phyloP scores from a whole-genome alignment of 2,329 filamentous ascomycete species.

The Colletotrichum salicis region DNA sequence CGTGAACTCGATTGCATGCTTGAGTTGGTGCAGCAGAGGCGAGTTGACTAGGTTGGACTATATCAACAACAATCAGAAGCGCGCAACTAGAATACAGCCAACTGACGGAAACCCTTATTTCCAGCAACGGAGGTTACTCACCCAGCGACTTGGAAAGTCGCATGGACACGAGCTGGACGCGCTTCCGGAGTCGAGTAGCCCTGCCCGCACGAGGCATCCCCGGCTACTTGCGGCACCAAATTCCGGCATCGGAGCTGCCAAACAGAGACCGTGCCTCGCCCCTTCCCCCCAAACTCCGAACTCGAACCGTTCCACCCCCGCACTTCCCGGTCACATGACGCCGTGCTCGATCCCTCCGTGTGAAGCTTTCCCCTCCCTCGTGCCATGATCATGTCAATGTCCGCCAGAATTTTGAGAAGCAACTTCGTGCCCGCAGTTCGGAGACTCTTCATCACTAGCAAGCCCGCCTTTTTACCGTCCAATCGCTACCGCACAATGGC shows the following conservation, averaged over 20 bases:
- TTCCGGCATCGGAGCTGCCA: slow-evolving; percentile 18
- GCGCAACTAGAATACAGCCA: too few species aligned
- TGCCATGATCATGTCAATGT: slow-evolving; percentile 20
- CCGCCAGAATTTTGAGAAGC: slow-evolving; percentile 12
- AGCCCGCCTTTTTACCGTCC: not conserved
- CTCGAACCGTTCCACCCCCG: not conserved
- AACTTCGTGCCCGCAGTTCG: slow-evolving; percentile 20
- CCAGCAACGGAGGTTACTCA: too few species aligned
- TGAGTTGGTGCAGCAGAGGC: too few species aligned
- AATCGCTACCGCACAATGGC: slow-evolving; percentile 25
- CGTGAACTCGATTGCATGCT: too few species aligned
- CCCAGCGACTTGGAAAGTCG: too few species aligned
- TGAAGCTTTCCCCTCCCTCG: not conserved
- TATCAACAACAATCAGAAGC: too few species aligned
- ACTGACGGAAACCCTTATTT: too few species aligned
- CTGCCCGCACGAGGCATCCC: not conserved
- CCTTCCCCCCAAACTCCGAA: not conserved
- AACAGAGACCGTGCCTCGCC: not conserved
- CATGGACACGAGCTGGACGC: too few species aligned
- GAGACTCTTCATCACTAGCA: not conserved
- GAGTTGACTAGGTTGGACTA: too few species aligned
- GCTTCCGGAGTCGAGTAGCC: not conserved
- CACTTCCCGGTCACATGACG: slow-evolving; percentile 5
- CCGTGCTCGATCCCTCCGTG: not conserved
- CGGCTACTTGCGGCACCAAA: slow-evolving; percentile 5